Evolutionary conservation across 2,329 filamentous ascomycete genomes (phyloP), one percentile per base, ranked within the genome.

Genomic region (Leptographium galeiforme): DNA sequence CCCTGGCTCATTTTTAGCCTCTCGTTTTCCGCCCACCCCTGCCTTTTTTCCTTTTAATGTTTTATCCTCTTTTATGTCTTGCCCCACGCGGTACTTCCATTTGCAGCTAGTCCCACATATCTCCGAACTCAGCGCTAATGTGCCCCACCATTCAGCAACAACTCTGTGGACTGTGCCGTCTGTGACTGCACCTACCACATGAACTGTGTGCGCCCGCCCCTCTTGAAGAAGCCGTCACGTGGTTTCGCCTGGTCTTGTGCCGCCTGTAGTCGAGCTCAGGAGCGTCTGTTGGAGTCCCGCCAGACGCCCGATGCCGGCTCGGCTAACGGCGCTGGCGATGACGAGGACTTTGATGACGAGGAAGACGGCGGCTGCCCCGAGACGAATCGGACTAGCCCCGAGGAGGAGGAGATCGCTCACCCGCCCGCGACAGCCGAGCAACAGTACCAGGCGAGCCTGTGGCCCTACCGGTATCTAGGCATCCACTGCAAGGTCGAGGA

Each of bases 241-340:
- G 93, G 93, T 41, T 98, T 98, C 70, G 93, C 89, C 6, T 98
- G 93, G 93, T 91, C 93, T 34, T 98, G 93, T 68, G 93, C 88
- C 53, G 86, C 91, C 55, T 98, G 93, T 69, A 96, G 89, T 67
- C 84, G 91, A 62, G 90, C 89, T n/a, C 90, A 95, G 65, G 93
- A 97, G 68, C 83, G 87, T 61, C 94, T 87, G 67, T 74, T 96
- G 33, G 90, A 97, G 72, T 89, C 89, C 55, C 84, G 89, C 55
- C 85, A 94, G 64, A 95, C 89, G 0, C 88, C 90, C 30, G 81
- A 84, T 48, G 69, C 50, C 1, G 41, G 45, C 0, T 45, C 52
- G 30, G 45, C 18, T 5, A 51, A 43, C n/a, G 73, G 78, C 45
- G 79, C 89, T 50, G 70, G 63, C n/a, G 81, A 85, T 16, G 81